These are phyloP conservation scores for Euphorbia tirucalli DNA, from an alignment of 345 rosid species.

Conservation along the genomic window DNA sequence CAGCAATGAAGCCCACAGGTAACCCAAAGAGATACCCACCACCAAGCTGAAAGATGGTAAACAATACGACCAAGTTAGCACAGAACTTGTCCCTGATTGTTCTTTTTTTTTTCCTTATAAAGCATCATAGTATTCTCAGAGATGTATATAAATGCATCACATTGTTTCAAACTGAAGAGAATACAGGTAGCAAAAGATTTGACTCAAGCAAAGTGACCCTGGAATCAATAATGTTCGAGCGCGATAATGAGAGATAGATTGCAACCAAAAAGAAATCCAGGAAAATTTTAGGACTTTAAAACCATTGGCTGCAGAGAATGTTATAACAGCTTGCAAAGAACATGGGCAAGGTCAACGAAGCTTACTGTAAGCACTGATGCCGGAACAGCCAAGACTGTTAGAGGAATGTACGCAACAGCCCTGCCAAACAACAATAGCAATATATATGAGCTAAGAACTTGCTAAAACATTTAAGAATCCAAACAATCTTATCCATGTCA, in stretches of 20 bases:
- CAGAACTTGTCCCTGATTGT: not conserved
- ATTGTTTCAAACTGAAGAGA: slow-evolving; percentile 2
- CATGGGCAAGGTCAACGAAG: slow-evolving; percentile 3
- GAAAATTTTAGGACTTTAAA: not conserved
- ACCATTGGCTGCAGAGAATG: not conserved
- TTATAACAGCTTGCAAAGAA: not conserved
- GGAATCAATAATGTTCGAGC: not conserved
- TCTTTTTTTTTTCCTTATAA: not conserved
- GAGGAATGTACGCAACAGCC: slow-evolving; percentile 90
- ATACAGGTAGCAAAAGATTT: not conserved
- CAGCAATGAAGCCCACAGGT: slow-evolving; percentile 88
- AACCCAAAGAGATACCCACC: slow-evolving; percentile 98
- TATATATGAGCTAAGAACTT: slow-evolving; percentile 7
- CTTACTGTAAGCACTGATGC: slow-evolving; percentile 97
- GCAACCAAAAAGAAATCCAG: not conserved
- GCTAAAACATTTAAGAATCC: not conserved
- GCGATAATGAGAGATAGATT: not conserved
- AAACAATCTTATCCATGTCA: not conserved
- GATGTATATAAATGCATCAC: not conserved
- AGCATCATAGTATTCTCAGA: not conserved
- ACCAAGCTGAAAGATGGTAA: slow-evolving; percentile 66
- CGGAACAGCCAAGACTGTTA: slow-evolving; percentile 97
- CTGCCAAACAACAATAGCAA: slow-evolving; percentile 41
- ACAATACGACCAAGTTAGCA: slow-evolving; percentile 10
- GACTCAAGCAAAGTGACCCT: not conserved